Evolutionary conservation across 2,329 filamentous ascomycete species (phyloP).

Genomic region (Ceratocystis colombiana): DNA sequence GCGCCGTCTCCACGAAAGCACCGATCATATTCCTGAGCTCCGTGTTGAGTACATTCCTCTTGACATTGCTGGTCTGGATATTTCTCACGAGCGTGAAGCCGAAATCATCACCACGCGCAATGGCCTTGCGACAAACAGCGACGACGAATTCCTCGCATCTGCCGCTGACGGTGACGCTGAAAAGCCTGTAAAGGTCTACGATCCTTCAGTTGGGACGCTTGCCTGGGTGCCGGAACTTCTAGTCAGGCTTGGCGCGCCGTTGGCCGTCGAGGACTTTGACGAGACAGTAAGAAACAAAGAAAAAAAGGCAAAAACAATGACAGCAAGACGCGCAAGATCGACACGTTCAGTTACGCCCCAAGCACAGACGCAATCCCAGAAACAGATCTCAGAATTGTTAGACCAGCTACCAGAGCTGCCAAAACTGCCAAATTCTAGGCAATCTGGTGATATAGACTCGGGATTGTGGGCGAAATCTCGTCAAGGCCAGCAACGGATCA

Average conservation of each 20-base stretch:
- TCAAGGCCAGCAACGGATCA: constrained; percentile 1
- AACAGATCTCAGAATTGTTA: background rate
- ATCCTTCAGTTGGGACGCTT: constrained; percentile 39
- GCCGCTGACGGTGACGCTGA: constrained; percentile 33
- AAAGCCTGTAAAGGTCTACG: constrained; percentile 53
- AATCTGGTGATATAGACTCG: background rate
- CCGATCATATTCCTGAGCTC: constrained; percentile 65
- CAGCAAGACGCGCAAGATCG: constrained; percentile 10
- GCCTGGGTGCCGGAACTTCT: constrained; percentile 34
- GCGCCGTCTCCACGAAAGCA: constrained; percentile 58
- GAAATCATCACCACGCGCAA: constrained; percentile 50
- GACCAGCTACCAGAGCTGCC: background rate
- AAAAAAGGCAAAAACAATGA: constrained; percentile 9
- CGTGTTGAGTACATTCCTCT: constrained; percentile 68
- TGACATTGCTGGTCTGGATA: constrained; percentile 65
- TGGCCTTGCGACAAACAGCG: constrained; percentile 52
- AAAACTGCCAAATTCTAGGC: background rate
- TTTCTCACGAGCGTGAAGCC: constrained; percentile 49
- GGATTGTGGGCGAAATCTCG: background rate
- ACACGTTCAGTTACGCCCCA: constrained; percentile 12
- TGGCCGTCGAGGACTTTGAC: constrained; percentile 27
- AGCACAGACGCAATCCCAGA: background rate
- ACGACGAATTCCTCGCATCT: constrained; percentile 47
- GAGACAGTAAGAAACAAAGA: constrained; percentile 27
- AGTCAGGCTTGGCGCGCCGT: constrained; percentile 27